A percentile compares a stretch with the other conserved stretches of the same genome.
These are phyloP conservation scores for Polygonum aviculare DNA, from an alignment of 148 eudicot genomes.

Conservation along the genomic window DNA sequence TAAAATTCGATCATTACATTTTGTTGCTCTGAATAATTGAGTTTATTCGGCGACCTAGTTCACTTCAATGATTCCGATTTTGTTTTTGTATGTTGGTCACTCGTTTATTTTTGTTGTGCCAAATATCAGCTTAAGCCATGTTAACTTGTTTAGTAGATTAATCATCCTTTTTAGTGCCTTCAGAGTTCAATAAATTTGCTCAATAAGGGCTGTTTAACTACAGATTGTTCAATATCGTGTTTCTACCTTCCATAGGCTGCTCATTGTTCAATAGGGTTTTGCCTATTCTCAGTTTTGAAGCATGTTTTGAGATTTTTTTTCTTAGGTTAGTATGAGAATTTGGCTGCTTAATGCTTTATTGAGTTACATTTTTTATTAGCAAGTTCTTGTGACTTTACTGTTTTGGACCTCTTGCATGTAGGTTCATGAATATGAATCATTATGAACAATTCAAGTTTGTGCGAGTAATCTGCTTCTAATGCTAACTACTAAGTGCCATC, in stretches of 20 bases:
- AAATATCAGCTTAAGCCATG: not conserved
- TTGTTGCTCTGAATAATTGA: not conserved
- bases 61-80: not conserved
- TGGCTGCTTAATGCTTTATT: not conserved
- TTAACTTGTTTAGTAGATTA: not conserved
- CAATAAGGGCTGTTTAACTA: too few species aligned
- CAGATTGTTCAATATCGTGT: not conserved
- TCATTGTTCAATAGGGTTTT: not conserved
- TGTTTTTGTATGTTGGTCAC: not conserved
- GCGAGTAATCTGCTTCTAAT: not conserved
- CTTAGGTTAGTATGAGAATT: not conserved
- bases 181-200: too few species aligned
- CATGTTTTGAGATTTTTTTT: not conserved
- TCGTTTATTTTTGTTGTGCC: not conserved
- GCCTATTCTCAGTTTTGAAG: not conserved
- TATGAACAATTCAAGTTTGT: not conserved
- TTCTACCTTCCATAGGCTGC: not conserved
- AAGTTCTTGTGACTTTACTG: not conserved
- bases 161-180: not conserved
- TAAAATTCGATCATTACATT: not conserved
- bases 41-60: not conserved
- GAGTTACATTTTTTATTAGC: not conserved
- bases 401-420: not conserved
- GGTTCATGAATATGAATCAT: not conserved
- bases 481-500: not conserved